These are phyloP conservation scores for Asterochloris erici DNA, from an alignment of 139 green algal genomes.

Conservation along the genomic window DNA sequence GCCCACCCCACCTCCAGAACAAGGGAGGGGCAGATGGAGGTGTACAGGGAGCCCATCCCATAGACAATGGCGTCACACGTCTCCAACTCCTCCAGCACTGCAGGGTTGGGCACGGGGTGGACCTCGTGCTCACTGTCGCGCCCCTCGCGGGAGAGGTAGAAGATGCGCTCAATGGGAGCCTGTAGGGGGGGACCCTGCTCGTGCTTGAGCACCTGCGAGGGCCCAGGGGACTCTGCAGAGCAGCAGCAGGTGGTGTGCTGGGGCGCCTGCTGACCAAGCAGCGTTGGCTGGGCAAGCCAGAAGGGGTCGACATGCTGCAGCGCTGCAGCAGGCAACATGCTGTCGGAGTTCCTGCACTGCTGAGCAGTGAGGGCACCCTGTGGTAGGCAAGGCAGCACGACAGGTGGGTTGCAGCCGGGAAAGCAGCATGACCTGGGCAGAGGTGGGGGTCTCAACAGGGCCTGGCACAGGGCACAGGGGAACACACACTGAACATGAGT, in stretches of 20 bases:
- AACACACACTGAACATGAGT: no score
- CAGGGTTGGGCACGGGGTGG: conserved; percentile 74
- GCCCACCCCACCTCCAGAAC: conserved; percentile 48
- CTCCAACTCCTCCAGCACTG: conserved; percentile 52
- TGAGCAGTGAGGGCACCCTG: no score
- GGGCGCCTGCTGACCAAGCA: neutral
- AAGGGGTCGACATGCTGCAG: no score
- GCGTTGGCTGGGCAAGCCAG: no score
- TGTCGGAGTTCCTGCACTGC: no score
- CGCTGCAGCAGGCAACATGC: no score
- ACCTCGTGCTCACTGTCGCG: conserved; percentile 79
- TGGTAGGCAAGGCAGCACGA: no score
- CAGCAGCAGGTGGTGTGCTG: neutral
- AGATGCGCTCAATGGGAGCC: conserved; percentile 84
- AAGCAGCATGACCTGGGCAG: no score
- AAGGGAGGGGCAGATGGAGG: conserved; percentile 89
- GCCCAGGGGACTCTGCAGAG: conserved; percentile 17
- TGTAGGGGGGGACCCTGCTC: conserved; percentile 50
- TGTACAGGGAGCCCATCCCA: conserved; percentile 98
- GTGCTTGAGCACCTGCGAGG: conserved; percentile 56
- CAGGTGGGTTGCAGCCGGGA: no score
- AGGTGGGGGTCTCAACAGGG: no score
- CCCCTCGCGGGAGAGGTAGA: conserved; percentile 90
- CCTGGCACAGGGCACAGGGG: no score
- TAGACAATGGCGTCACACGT: conserved; percentile 86